phyloP scores from a whole-genome alignment of 768 basidiomycete genomes.

The Hemileccinum impolitum region DNA sequence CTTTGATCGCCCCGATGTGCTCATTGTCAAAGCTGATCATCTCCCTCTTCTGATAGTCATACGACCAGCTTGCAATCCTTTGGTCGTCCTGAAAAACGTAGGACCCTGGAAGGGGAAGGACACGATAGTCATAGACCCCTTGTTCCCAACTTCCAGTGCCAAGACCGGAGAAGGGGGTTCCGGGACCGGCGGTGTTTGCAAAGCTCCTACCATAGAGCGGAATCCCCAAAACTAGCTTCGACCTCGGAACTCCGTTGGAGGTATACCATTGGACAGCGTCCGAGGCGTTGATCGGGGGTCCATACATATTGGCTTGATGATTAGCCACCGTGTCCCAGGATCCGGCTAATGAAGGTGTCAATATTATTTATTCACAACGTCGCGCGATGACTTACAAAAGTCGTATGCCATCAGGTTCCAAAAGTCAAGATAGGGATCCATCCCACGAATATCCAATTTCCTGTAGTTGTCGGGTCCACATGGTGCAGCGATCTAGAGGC shows the following conservation, averaged over 20 bases:
- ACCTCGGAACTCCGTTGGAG: slow-evolving; percentile 62
- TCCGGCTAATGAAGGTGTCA: slow-evolving; percentile 48
- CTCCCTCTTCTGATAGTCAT: slow-evolving; percentile 70
- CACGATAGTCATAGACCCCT: slow-evolving; percentile 91
- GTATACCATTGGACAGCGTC: slow-evolving; percentile 70
- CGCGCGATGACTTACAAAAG: slow-evolving; percentile 49
- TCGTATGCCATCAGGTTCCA: slow-evolving; percentile 99
- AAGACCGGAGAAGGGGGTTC: slow-evolving; percentile 71
- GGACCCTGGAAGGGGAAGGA: slow-evolving; percentile 74
- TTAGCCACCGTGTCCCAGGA: slow-evolving; percentile 71
- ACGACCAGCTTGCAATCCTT: slow-evolving; percentile 77
- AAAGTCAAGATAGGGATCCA: slow-evolving; percentile 87
- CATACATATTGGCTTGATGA: slow-evolving; percentile 86
- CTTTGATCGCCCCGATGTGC: slow-evolving; percentile 67
- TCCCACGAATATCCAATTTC: slow-evolving; percentile 73
- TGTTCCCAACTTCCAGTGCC: slow-evolving; percentile 91
- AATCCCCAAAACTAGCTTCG: slow-evolving; percentile 86
- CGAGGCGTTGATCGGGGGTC: slow-evolving; percentile 59
- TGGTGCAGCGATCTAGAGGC: slow-evolving; percentile 78
- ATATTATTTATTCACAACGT: slow-evolving; percentile 4
- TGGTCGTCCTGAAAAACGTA: slow-evolving; percentile 62
- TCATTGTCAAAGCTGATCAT: slow-evolving; percentile 83
- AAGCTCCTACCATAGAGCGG: slow-evolving; percentile 95
- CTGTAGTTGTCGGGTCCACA: slow-evolving; percentile 86
- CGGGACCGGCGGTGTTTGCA: slow-evolving; percentile 79